Evolutionary conservation across 305 asterid genomes (phyloP).

Genomic region (Euphrasia arctica): DNA sequence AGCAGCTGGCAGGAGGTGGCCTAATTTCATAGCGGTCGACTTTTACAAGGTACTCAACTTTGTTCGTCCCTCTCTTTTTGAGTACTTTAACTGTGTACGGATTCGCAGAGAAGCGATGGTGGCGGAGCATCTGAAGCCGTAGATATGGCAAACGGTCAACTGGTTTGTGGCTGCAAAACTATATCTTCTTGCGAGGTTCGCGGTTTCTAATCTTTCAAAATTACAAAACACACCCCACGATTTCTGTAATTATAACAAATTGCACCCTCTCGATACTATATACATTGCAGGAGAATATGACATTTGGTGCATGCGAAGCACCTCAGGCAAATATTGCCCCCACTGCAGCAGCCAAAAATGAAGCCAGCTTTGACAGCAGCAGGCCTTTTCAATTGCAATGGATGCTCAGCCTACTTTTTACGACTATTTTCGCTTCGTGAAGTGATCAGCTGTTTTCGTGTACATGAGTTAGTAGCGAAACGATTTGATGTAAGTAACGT

Average conservation of each 20-base stretch:
- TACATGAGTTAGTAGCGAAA: no score
- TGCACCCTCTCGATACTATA: neutral
- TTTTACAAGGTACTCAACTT: no score
- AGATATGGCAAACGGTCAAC: slow-evolving; percentile 74
- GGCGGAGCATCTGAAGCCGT: slow-evolving; percentile 89
- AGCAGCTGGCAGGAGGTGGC: slow-evolving; percentile 88
- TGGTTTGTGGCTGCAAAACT: slow-evolving; percentile 75
- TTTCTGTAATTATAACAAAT: neutral
- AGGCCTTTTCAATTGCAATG: slow-evolving; percentile 36
- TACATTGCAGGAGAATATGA: slow-evolving; percentile 53
- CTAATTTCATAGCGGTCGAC: slow-evolving; percentile 19
- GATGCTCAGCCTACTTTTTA: slow-evolving; percentile 28
- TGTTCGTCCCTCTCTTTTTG: neutral
- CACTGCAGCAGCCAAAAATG: slow-evolving; percentile 28
- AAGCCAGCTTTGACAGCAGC: slow-evolving; percentile 37
- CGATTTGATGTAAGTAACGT: no score
- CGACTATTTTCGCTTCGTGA: slow-evolving; percentile 34
- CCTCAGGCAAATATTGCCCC: slow-evolving; percentile 41
- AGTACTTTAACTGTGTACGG: neutral
- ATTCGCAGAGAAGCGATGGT: slow-evolving; percentile 89
- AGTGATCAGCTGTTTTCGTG: neutral
- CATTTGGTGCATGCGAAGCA: slow-evolving; percentile 58
- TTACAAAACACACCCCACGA: neutral
- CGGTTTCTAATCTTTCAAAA: neutral
- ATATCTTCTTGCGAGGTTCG: slow-evolving; percentile 69